Evolutionary conservation across 805 yeast genomes (phyloP).

Genomic region (Hanseniaspora thailandica): DNA sequence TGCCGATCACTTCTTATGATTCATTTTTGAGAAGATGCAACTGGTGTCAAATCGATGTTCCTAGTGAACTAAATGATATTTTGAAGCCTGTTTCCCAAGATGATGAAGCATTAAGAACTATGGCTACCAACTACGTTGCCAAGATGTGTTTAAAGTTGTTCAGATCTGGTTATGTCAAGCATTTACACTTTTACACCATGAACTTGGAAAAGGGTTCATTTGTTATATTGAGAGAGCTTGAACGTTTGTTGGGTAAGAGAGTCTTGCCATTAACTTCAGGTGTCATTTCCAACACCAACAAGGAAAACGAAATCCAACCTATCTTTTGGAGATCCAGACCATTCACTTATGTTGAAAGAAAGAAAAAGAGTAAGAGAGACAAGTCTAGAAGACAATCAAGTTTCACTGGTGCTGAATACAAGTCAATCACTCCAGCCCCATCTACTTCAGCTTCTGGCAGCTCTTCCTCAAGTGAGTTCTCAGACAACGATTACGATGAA

Average conservation of each 20-base stretch:
- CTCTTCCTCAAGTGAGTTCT: slow-evolving; percentile 7
- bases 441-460: not conserved
- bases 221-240: slow-evolving; percentile 71
- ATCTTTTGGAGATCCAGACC: slow-evolving; percentile 94
- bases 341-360: slow-evolving; percentile 75
- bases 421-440: not conserved
- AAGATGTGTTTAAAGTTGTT: slow-evolving; percentile 70
- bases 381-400: not conserved
- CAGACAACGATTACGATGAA: slow-evolving; percentile 1
- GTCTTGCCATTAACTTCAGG: slow-evolving; percentile 10
- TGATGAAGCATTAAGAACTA: slow-evolving; percentile 74
- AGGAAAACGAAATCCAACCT: slow-evolving; percentile 72
- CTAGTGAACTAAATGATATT: slow-evolving; percentile 53
- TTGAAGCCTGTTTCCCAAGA: slow-evolving; percentile 81
- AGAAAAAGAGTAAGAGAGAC: slow-evolving; percentile 50
- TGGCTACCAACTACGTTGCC: slow-evolving; percentile 70
- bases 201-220: slow-evolving; percentile 83
- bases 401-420: not conserved
- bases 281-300: slow-evolving; percentile 36
- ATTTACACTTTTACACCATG: slow-evolving; percentile 95
- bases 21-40: slow-evolving; percentile 85
- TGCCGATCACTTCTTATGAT: slow-evolving; percentile 96
- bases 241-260: slow-evolving; percentile 19
- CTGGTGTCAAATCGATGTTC: slow-evolving; percentile 83
- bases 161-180: slow-evolving; percentile 62